Evolutionary conservation across 2,329 filamentous ascomycete genomes (phyloP).

Genomic region (Volutella citrinella): DNA sequence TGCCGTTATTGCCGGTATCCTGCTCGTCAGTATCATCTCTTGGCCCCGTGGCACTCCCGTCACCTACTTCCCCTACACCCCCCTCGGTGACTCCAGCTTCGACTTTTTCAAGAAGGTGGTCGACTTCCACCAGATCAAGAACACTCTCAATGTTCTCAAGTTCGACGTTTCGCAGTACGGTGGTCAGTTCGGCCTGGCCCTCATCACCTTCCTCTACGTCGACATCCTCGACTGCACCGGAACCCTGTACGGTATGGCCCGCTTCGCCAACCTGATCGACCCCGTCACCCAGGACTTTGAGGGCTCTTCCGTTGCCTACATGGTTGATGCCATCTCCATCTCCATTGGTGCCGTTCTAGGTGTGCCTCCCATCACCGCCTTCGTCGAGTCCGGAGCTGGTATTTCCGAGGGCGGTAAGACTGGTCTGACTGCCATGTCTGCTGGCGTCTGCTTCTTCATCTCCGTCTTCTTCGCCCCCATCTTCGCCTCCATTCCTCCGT

Average conservation of each 20-base stretch:
- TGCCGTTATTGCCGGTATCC: slow-evolving; percentile 78
- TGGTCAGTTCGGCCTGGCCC: slow-evolving; percentile 75
- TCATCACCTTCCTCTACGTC: slow-evolving; percentile 87
- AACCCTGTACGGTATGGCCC: slow-evolving; percentile 86
- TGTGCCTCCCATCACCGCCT: slow-evolving; percentile 78
- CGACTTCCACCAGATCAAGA: slow-evolving; percentile 73
- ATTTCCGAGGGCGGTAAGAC: slow-evolving; percentile 86
- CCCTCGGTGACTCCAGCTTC: slow-evolving; percentile 67
- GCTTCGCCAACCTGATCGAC: slow-evolving; percentile 77
- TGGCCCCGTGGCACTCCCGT: slow-evolving; percentile 77
- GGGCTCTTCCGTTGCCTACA: slow-evolving; percentile 77
- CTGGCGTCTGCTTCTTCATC: slow-evolving; percentile 82
- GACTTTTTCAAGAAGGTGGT: slow-evolving; percentile 88
- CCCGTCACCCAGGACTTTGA: slow-evolving; percentile 84
- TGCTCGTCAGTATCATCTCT: slow-evolving; percentile 82
- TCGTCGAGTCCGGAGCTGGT: slow-evolving; percentile 84
- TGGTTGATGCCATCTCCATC: slow-evolving; percentile 75
- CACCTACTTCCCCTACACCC: slow-evolving; percentile 76
- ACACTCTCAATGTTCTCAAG: slow-evolving; percentile 67
- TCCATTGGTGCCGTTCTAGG: slow-evolving; percentile 78
- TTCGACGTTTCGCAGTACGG: slow-evolving; percentile 70
- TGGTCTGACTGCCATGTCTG: slow-evolving; percentile 75
- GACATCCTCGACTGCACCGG: slow-evolving; percentile 86
- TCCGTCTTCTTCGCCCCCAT: slow-evolving; percentile 87
- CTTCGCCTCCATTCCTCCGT: slow-evolving; percentile 84